phyloP scores from a whole-genome alignment of 768 basidiomycete species.

The Paxillus rubicundulus region DNA sequence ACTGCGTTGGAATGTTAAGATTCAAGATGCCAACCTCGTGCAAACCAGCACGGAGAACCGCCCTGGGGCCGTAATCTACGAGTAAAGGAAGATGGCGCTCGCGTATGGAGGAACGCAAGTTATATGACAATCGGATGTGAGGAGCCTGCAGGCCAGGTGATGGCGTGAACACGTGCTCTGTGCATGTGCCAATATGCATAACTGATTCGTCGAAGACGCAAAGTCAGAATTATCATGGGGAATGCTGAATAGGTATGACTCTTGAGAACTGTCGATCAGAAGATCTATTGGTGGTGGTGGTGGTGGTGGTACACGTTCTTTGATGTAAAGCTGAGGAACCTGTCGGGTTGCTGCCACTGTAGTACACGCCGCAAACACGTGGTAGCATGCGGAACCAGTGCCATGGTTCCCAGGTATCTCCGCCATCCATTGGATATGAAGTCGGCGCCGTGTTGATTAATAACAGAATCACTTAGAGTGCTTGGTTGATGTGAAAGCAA shows the following conservation, averaged over 20 bases:
- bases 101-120: constrained; percentile 9
- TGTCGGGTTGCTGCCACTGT: constrained; percentile 15
- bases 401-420: background rate
- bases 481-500: no score
- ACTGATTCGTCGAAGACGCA: constrained; percentile 13
- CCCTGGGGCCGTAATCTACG: constrained; percentile 15
- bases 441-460: background rate
- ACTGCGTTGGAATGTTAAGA: constrained; percentile 8
- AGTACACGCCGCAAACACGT: constrained; percentile 20
- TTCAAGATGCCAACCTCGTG: constrained; percentile 25
- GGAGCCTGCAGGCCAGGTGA: constrained; percentile 11
- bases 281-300: constrained; percentile 9
- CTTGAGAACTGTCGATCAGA: constrained; percentile 9
- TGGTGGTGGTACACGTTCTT: background rate
- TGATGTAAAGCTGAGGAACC: background rate
- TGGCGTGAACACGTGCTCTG: constrained; percentile 24
- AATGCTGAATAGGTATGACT: constrained; percentile 3
- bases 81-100: constrained; percentile 9
- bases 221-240: background rate
- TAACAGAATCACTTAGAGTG: background rate
- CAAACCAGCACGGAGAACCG: constrained; percentile 22
- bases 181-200: constrained; percentile 15
- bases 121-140: constrained; percentile 10
- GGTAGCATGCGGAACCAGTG: background rate
- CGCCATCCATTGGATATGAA: background rate